Base-by-base conservation (phyloP, 768 basidiomycete species). In the Rhodosporidiobolus odoratus region DNA sequence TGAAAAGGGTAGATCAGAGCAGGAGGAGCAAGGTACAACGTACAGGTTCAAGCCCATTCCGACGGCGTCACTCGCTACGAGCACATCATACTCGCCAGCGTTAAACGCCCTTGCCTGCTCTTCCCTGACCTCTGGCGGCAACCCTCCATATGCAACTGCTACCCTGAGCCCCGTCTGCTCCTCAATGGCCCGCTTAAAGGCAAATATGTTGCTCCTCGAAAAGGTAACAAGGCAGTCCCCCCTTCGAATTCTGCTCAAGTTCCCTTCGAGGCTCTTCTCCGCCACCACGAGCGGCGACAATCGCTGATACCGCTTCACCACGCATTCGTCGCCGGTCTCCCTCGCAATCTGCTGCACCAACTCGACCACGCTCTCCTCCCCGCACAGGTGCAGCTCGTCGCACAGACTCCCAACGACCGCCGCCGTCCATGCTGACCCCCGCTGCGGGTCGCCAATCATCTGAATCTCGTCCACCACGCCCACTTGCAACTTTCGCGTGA, bases 1-100 rank as follows among this genome's bases (percentile, higher is more conserved):
- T 30, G n/a, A 15, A 12, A 5, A 56, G 32, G n/a, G 25, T 5
- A 35, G 34, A 17, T 21, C 19, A 35, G n/a, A 30, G 37, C 23
- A 52, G 43, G 25, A 40, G 27, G 56, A 38, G 60, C 27, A 45
- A 38, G 35, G 27, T 17, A 27, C 6, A 17, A 82, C 89, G 53
- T 79, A 97, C 96, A 99, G 80, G 78, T 99, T 98, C 30, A 99
- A 83, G 0, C 96, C 96, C 92, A 99, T 94, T 3, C 96, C 93
- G 58, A 97, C 88, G 0, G 93, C 92, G 77, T 99, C 96, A 75
- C 90, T 93, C 2, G 91, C 95, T 25, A 98, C 86, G 50, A 99
- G 83, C 3, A 98, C 88, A 75, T 95, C 90, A 76, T 89, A 90
- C 2, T 86, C 88, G n/a, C 88, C 90, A 50, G 85, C 77, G 76